These are phyloP conservation scores for Aspergillus sp. DNA, from an alignment of 2,329 filamentous ascomycete species.

Conservation along the genomic window DNA sequence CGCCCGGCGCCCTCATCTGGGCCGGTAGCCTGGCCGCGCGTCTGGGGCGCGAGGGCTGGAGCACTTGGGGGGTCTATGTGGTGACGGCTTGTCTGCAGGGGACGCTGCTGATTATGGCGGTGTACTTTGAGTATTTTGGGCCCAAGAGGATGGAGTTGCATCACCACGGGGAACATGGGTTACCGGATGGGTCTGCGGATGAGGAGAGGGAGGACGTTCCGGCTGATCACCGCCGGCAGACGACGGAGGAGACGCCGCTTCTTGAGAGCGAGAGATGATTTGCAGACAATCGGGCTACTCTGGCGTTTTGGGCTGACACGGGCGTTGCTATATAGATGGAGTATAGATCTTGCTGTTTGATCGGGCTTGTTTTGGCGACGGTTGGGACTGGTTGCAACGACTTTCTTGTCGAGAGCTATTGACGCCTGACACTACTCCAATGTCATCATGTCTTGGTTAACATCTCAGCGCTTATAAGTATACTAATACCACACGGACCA, in stretches of 20 bases:
- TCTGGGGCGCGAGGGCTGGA: constrained; percentile 78
- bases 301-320: no score
- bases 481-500: background rate
- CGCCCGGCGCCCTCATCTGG: constrained; percentile 83
- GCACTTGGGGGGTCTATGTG: constrained; percentile 86
- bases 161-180: constrained; percentile 12
- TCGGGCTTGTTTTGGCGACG: no score
- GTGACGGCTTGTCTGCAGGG: constrained; percentile 82
- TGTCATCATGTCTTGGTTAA: no score
- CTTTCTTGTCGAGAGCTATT: no score
- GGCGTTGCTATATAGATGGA: no score
- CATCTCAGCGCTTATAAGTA: no score
- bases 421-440: no score
- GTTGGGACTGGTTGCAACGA: no score
- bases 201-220: constrained; percentile 4
- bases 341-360: no score
- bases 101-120: constrained; percentile 65
- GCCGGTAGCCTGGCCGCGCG: constrained; percentile 72
- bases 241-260: constrained; percentile 28
- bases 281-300: no score
- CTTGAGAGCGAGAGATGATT: constrained; percentile 16
- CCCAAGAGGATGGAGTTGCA: constrained; percentile 36
- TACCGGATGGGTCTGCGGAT: constrained; percentile 4
- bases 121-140: constrained; percentile 53
- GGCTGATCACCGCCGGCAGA: constrained; percentile 11